phyloP scores from a whole-genome alignment of 2,329 filamentous ascomycete species.

The Aureobasidium sp. region DNA sequence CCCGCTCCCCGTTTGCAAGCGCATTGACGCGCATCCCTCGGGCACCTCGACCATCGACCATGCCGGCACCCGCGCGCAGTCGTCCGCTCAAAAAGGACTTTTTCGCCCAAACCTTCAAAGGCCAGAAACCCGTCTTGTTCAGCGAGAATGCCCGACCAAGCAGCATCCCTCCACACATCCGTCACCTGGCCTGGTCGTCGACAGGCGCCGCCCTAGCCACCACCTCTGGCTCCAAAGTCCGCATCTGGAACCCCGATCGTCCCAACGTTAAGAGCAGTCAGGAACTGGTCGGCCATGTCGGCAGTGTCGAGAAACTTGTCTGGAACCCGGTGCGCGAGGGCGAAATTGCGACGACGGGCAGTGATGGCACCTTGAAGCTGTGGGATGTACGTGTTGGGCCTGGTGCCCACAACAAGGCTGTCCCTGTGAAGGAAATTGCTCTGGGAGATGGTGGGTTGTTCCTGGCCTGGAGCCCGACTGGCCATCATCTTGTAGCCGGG shows the following conservation, averaged over 20 bases:
- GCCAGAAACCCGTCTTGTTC: slow-evolving; percentile 65
- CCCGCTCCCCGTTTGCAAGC: not conserved
- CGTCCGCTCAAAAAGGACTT: slow-evolving; percentile 61
- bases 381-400: slow-evolving; percentile 67
- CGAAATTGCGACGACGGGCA: slow-evolving; percentile 67
- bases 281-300: slow-evolving; percentile 48
- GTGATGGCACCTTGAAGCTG: slow-evolving; percentile 67
- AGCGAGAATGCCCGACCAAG: slow-evolving; percentile 33
- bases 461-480: slow-evolving; percentile 67
- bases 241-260: slow-evolving; percentile 77
- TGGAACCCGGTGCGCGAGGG: slow-evolving; percentile 73
- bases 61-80: slow-evolving; percentile 39
- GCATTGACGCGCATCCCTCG: not conserved
- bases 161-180: slow-evolving; percentile 27
- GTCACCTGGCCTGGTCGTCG: slow-evolving; percentile 72
- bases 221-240: slow-evolving; percentile 62
- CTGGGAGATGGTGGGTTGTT: slow-evolving; percentile 27
- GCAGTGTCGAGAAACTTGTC: slow-evolving; percentile 65
- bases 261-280: slow-evolving; percentile 67
- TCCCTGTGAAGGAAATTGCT: slow-evolving; percentile 57
- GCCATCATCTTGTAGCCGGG: slow-evolving; percentile 62
- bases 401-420: slow-evolving; percentile 29
- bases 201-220: slow-evolving; percentile 78
- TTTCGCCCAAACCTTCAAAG: slow-evolving; percentile 60
- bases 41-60: slow-evolving; percentile 18